Evolutionary conservation across 2,329 filamentous ascomycete genomes (phyloP), one percentile per base, ranked within the genome.

Genomic region (Penicillium sp.): DNA sequence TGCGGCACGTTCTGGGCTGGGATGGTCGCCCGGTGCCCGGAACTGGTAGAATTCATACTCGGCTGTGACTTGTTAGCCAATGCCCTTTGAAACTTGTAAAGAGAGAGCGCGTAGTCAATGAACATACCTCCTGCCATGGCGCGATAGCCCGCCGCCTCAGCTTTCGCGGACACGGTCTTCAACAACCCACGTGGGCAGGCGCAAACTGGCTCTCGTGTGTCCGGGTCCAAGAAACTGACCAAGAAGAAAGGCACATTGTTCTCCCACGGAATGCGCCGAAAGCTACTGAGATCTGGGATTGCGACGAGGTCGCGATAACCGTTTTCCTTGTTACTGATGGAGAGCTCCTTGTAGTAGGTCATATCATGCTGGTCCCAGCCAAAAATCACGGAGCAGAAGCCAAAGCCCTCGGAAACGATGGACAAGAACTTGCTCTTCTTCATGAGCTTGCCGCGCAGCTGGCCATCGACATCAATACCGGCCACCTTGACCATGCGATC

Each of bases 31-130:
- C 10, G 93, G 93, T 4, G 87, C 86, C 71, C 88, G 86, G 80
- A 96, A 97, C 73, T 95, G 92, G 82, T 90, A 97, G 84, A 97
- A 97, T 72, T 97, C 93, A 81, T 95, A 97, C 76, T 97, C 93
- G 72, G 91, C 93, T 96, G 72, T 15, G 35, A 53, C 42, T n/a
- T 45, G 30, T 70, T 45, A 70, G 67, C 45, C 53, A 5, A 2
- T n/a, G 22, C 2, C 37, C 24, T 4, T 24, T 15, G 22, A 37
- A 17, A 13, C 3, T 15, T n/a, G 13, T 15, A n/a, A n/a, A 15
- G 22, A 9, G 5, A 15, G 37, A 28, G 33, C 9, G 15, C 10
- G 13, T 45, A 10, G 6, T n/a, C 17, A 2, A 26, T 38, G 47
- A 45, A 78, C 88, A 75, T 79, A 96, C 92, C 92, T 79, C 93